Conservation (phyloP, 345 rosid genomes). For the Eucalyptus erythrocorys region DNA sequence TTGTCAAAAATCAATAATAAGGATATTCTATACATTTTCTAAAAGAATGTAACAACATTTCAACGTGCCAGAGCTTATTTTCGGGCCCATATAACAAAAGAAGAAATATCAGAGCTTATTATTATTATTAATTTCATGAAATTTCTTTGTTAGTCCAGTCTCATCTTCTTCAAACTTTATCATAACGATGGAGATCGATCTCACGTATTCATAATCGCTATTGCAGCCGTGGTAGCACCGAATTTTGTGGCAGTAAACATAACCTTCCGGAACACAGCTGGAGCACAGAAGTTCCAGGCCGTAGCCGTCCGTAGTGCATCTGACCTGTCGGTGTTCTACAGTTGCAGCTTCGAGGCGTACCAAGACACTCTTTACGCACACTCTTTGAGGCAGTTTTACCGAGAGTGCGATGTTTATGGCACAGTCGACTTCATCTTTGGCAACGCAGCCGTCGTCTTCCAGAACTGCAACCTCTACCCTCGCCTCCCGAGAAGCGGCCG, state of each 20-base stretch:
- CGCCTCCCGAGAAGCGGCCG: constrained; percentile 3
- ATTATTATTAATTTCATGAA: not conserved
- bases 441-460: constrained; percentile 23
- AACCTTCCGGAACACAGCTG: constrained; percentile 47
- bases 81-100: not conserved
- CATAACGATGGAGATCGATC: not conserved
- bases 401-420: constrained; percentile 41
- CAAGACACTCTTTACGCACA: constrained; percentile 50
- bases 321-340: constrained; percentile 33
- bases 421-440: constrained; percentile 49
- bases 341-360: constrained; percentile 42
- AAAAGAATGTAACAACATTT: not conserved
- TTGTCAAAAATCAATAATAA: not conserved
- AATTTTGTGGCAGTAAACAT: constrained; percentile 42
- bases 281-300: constrained; percentile 41
- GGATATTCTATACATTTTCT: not conserved
- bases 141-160: not conserved
- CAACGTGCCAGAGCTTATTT: not conserved
- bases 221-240: constrained; percentile 21
- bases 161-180: not conserved
- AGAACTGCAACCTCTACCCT: constrained; percentile 16
- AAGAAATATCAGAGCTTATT: not conserved
- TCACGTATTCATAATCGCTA: not conserved
- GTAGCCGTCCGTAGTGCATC: constrained; percentile 41
- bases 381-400: constrained; percentile 41